Conservation (phyloP, 306 rosid species). For the Quercus aquifolioides region DNA sequence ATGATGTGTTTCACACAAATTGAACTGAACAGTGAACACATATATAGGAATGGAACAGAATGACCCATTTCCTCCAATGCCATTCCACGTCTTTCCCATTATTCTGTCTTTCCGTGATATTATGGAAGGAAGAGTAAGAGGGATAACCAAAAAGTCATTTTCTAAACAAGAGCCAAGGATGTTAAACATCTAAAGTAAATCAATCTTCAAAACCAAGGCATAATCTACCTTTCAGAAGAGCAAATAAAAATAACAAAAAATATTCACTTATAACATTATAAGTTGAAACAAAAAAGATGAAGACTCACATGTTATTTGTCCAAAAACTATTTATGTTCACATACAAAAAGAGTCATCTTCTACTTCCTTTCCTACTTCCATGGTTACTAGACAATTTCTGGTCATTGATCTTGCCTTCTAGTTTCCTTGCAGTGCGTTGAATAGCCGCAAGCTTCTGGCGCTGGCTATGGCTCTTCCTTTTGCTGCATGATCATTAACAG, state of each 20-base stretch:
- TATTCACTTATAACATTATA: slow-evolving; percentile 8
- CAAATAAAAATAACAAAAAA: not conserved
- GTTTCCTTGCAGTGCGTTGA: slow-evolving; percentile 60
- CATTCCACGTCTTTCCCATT: too few species aligned
- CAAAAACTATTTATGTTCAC: slow-evolving; percentile 21
- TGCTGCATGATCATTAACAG: slow-evolving; percentile 32
- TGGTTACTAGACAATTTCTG: slow-evolving; percentile 34
- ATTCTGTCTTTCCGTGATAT: too few species aligned
- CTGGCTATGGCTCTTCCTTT: slow-evolving; percentile 47
- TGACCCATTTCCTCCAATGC: too few species aligned
- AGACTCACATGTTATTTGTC: slow-evolving; percentile 13
- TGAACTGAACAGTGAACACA: too few species aligned
- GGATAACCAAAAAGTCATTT: not conserved
- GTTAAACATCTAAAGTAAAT: not conserved
- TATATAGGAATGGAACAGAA: too few species aligned
- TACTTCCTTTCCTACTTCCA: slow-evolving; percentile 46
- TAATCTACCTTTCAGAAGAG: not conserved
- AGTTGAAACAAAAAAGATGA: not conserved
- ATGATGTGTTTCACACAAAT: too few species aligned
- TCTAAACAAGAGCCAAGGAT: not conserved
- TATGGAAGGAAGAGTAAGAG: too few species aligned
- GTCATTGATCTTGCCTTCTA: slow-evolving; percentile 50
- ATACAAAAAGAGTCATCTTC: slow-evolving; percentile 45
- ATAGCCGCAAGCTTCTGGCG: slow-evolving; percentile 70
- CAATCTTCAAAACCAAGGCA: not conserved